Evolutionary conservation across 1,139 yeast species (phyloP).

Genomic region (Taphrina confusa): DNA sequence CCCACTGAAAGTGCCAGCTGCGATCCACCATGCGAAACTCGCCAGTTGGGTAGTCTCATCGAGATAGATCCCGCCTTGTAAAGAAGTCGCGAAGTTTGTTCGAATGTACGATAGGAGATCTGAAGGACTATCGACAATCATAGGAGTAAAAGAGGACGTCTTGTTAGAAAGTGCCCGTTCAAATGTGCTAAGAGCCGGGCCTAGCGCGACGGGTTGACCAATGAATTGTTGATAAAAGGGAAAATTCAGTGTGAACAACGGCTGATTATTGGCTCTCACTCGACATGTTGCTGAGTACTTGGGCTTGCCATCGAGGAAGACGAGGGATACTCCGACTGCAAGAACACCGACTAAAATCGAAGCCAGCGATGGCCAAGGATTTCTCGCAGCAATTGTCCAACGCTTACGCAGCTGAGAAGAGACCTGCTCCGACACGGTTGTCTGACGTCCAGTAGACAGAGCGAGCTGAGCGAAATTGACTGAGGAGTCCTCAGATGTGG

Average conservation of each 20-base stretch:
- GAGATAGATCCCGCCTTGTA: constrained; percentile 45
- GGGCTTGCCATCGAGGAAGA: constrained; percentile 10
- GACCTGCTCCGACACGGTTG: constrained; percentile 31
- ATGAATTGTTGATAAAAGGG: constrained; percentile 6
- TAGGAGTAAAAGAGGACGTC: neutral
- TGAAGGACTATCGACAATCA: constrained; percentile 1
- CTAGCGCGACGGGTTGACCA: constrained; percentile 13
- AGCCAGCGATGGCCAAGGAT: constrained; percentile 44
- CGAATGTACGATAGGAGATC: neutral
- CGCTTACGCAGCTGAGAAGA: constrained; percentile 46
- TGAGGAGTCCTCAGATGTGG: constrained; percentile 13
- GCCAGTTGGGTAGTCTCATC: constrained; percentile 33
- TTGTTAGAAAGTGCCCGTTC: neutral
- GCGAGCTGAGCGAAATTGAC: constrained; percentile 11
- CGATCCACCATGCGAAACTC: constrained; percentile 15
- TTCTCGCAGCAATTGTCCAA: constrained; percentile 43
- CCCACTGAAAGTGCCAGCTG: constrained; percentile 8
- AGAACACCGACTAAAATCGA: constrained; percentile 26
- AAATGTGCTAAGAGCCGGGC: neutral
- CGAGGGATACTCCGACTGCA: constrained; percentile 28
- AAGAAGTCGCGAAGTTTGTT: neutral
- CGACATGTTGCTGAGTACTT: constrained; percentile 5
- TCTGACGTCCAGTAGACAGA: constrained; percentile 20
- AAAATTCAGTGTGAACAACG: constrained; percentile 3
- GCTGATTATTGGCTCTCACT: constrained; percentile 8